Base-by-base conservation (phyloP, 2,329 filamentous ascomycete genomes). In the Epichloe amarillans region DNA sequence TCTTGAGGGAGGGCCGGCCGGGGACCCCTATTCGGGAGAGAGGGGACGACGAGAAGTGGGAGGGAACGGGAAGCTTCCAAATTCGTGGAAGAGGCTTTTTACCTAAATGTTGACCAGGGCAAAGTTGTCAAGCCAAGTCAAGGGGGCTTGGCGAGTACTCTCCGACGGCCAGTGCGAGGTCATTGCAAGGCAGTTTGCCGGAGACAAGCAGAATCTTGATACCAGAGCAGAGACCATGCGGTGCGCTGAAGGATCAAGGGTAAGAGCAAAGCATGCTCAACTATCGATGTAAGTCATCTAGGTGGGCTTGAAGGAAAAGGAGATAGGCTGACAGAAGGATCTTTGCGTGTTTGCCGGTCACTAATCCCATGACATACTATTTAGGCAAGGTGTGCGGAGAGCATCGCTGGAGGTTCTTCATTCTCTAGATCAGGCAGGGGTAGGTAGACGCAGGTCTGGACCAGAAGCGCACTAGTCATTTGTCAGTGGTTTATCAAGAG, bases 1-100 rank as follows among this genome's bases (percentile, higher is more conserved):
- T 38, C 45, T 51, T 17, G 50, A 39, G 39, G 35, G 39, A 45
- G 47, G 43, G 51, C 39, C 38, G 15, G 30, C 33, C 38, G 33
- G 51, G 50, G 41, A 26, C 23, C 23, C 23, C 6, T 23, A 19
- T 26, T 6, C 30, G 36, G n/a, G 36, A 21, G 17, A 19, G 17
- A 49, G 33, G 14, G 15, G 36, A 45, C 19, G n/a, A 15, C 6
- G 30, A 49, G 26, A 47, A 17, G 30, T 49, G n/a, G 37, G n/a
- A 35, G 26, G 17, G 21, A 5, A 42, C 39, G 30, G 39, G 17
- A 47, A 49, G 39, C 23, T 23, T 40, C 38, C 26, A 40, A 47
- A 30, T 40, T 17, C 8, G 23, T 33, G 15, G 33, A 40, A 37
- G 45, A 26, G 45, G 45, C 19, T 37, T 36, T 46, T 14, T 14